Percentiles rank a stretch among this genome's conserved stretches.
These are phyloP conservation scores for Gracilariopsis chorda DNA, from an alignment of 23 red algal genomes.

Conservation along the genomic window DNA sequence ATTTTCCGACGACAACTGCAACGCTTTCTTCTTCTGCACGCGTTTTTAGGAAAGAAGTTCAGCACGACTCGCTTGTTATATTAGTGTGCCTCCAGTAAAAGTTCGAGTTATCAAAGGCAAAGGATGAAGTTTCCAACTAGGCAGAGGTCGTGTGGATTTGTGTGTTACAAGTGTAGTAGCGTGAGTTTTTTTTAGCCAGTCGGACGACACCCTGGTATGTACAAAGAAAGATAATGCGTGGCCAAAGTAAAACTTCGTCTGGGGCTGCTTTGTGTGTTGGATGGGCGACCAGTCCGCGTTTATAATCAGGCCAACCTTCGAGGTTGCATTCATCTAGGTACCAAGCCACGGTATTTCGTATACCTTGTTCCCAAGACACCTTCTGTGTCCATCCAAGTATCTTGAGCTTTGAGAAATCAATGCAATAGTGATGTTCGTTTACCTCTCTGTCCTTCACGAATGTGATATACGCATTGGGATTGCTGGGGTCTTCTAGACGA, in stretches of 20 bases:
- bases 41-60: not conserved
- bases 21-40: constrained; percentile 33
- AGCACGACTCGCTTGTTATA: too few relatives aligned
- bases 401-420: constrained; percentile 74
- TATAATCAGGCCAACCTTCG: constrained; percentile 49
- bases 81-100: too few relatives aligned
- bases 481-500: not conserved
- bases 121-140: too few relatives aligned
- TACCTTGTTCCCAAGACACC: constrained; percentile 67
- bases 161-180: too few relatives aligned
- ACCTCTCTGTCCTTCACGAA: constrained; percentile 73
- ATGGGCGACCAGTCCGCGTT: constrained; percentile 68
- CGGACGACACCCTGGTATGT: too few relatives aligned
- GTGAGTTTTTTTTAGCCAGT: too few relatives aligned
- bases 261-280: constrained; percentile 16
- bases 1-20: constrained; percentile 44
- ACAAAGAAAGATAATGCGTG: too few relatives aligned
- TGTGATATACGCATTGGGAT: constrained; percentile 28
- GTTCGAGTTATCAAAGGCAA: too few relatives aligned
- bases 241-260: too few relatives aligned
- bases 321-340: constrained; percentile 57
- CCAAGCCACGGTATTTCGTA: constrained; percentile 62
- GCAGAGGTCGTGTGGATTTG: too few relatives aligned
- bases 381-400: constrained; percentile 66
- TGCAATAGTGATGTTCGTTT: constrained; percentile 81